Percentiles rank a stretch among this genome's conserved stretches.
These are phyloP conservation scores for Melampsora americana DNA, from an alignment of 1,284 basidiomycete species.

Conservation along the genomic window DNA sequence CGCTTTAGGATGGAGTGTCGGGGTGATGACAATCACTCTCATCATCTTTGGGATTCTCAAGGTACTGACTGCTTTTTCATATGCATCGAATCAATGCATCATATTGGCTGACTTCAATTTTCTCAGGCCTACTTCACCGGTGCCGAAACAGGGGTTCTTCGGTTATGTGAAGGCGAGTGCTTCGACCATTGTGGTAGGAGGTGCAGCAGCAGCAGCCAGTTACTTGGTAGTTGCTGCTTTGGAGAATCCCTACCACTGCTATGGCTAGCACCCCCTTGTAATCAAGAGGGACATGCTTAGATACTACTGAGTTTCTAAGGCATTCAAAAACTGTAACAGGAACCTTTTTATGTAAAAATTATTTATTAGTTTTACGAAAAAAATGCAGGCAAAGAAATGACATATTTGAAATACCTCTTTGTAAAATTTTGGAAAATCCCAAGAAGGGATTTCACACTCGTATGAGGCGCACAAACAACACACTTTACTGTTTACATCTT, in stretches of 20 bases:
- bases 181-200: conserved; percentile 34
- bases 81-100: background rate
- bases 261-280: no score
- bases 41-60: conserved; percentile 40
- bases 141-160: conserved; percentile 17
- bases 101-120: background rate
- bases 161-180: conserved; percentile 34
- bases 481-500: no score
- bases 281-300: no score
- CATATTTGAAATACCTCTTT: no score
- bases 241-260: conserved; percentile 5
- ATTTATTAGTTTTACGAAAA: no score
- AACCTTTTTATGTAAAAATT: no score
- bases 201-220: conserved; percentile 40
- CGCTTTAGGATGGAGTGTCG: conserved; percentile 51
- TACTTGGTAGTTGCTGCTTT: conserved; percentile 29
- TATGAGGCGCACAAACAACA: no score
- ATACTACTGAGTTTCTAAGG: no score
- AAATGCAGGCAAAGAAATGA: no score
- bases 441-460: no score
- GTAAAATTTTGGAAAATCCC: no score
- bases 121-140: conserved; percentile 38
- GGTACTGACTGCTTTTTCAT: conserved; percentile 7
- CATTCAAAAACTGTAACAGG: no score
- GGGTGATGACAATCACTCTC: conserved; percentile 28